Evolutionary conservation across 106 monocot genomes (phyloP), one percentile per base, ranked within the genome.

Genomic region (Cymbidium sinense): DNA sequence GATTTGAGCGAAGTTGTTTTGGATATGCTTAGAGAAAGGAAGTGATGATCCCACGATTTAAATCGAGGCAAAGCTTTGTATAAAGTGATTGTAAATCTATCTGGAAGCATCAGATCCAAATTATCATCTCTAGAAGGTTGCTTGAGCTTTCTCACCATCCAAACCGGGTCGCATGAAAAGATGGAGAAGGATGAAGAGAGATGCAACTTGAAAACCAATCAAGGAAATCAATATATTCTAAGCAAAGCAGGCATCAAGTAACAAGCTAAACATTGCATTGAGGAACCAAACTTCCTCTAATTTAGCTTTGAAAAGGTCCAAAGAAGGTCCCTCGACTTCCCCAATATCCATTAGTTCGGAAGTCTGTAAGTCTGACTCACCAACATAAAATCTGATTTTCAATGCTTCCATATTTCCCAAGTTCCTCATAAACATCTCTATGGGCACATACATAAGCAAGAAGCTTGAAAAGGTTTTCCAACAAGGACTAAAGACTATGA

Each of bases 351-450:
- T 75, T 70, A 98, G 90, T 73, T 98, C 94, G 47, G 91, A 88
- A 84, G 89, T 84, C 67, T 94, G 91, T 36, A 98, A 35, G 64
- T 70, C 87, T 79, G 92, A 88, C 80, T 92, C 83, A 29, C 98
- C 94, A 65, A 75, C 98, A 98, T 79, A 94, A 84, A 77, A 94
- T 80, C 83, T 98, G 98, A 86, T 98, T 98, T 70, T 98, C 94
- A 81, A 88, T 83, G 71, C 78, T 89, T 17, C 98, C 98, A 85
- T 92, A 94, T 81, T 98, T 94, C 75, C 98, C 92, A 29, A 98
- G 87, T 80, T 98, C 85, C 70, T 94, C 94, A 80, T 98, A 98
- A 4, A 98, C 92, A 81, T 90, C 94, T 89, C 98, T 98, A 77
- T 36, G 39, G n/a, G 55, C 34, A 76, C 21, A 25, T 28, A 64